Base-by-base conservation (phyloP, 371 early-diverging fungal genomes). In the Zopfochytrium polystomum region DNA sequence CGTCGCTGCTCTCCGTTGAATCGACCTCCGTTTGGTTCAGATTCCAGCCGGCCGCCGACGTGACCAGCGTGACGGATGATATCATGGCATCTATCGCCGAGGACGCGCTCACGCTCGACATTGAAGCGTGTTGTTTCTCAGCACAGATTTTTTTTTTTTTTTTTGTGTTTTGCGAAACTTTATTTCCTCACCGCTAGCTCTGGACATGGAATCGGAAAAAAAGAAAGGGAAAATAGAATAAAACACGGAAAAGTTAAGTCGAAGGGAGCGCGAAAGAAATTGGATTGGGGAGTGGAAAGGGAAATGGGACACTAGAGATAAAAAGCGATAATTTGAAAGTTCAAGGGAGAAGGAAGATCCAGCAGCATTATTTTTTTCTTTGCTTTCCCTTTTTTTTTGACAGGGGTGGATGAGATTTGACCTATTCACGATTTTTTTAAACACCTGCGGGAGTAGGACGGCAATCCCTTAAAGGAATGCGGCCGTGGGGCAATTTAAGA, bases 401-500 rank as follows among this genome's bases (percentile, higher is more conserved):
- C n/a, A n/a, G n/a, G n/a, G n/a, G n/a, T n/a, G n/a, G n/a, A n/a
- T n/a, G n/a, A n/a, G 38, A 38, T 11, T 11, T 38, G 18, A 18
- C 18, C 7, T 38, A 38, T 11, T 38, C 18, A 11, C 7, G 7
- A 38, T 38, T 11, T 38, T 38, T 7, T 38, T 11, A 18, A 7
- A 38, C 7, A 38, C 38, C 38, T 11, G 18, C 11, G 18, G 11
- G 18, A 7, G 18, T 11, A 38, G 7, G 38, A 38, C 38, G 18
- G 38, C n/a, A n/a, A n/a, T n/a, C n/a, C 18, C 38, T 38, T 18
- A 38, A 38, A 38, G 18, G 7, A 38, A 11, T 7, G 48, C 48
- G 11, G 48, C 48, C 13, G 52, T 52, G 5, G 52, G 52, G 31
- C 52, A 52, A 23, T 52, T 52, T 9, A 52, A 30, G 11, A 52